A percentile compares a stretch with the other conserved stretches of the same genome.
Evolutionary conservation across 176 grass and related monocot genomes (phyloP).

Genomic region (Miscanthus lutarioriparius): DNA sequence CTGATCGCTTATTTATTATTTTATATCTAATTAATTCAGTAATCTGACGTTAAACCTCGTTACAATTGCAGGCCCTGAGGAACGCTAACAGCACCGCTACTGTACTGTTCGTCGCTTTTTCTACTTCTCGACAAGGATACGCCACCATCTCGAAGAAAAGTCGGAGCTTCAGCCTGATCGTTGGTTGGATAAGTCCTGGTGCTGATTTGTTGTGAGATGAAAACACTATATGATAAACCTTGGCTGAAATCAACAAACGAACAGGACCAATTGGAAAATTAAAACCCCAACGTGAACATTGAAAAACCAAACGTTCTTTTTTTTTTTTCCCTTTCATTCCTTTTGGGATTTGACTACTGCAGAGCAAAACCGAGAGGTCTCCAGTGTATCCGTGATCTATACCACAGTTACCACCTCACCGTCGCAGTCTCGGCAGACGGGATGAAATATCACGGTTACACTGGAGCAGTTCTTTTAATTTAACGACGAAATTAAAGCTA

Average conservation of each 20-base stretch:
- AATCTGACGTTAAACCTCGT: not conserved
- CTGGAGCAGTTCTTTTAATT: constrained; percentile 14
- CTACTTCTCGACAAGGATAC: not conserved
- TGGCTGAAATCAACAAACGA: no score
- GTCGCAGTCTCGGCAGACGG: not conserved
- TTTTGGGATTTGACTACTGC: not conserved
- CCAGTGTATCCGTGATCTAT: constrained; percentile 61
- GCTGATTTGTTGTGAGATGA: no score
- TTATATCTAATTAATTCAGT: not conserved
- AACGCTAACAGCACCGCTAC: not conserved
- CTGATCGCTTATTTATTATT: not conserved
- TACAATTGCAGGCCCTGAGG: not conserved
- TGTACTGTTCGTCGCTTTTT: not conserved
- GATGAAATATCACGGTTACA: constrained; percentile 53
- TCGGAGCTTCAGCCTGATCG: no score
- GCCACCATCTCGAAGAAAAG: not conserved
- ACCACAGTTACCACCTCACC: not conserved
- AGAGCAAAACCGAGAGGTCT: not conserved
- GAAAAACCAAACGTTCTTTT: not conserved
- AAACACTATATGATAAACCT: no score
- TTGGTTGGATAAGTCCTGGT: no score
- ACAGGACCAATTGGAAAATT: no score
- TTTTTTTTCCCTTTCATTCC: not conserved
- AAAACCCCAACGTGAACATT: not conserved
- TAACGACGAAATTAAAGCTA: not conserved